A percentile compares a stretch with the other conserved stretches of the same genome.
Conservation (phyloP, 257 asterid species). For the Salvia rosmarinus region DNA sequence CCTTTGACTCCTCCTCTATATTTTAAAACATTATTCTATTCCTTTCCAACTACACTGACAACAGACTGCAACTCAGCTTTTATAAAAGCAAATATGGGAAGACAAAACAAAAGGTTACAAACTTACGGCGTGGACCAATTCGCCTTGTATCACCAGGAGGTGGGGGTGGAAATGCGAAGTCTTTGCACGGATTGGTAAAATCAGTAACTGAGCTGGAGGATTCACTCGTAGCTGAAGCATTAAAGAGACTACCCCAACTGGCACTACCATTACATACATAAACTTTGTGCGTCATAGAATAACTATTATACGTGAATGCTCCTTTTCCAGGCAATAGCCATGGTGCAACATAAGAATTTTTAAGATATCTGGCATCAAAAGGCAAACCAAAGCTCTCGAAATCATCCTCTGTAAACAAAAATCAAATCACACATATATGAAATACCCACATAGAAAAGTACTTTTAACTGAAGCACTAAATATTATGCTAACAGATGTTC, state of each 20-base stretch:
- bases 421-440: conserved; percentile 25
- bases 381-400: conserved; percentile 59
- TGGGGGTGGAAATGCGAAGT: conserved; percentile 82
- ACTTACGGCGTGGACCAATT: conserved; percentile 96
- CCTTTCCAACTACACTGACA: not conserved
- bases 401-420: conserved; percentile 66
- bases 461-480: conserved; percentile 19
- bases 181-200: conserved; percentile 63
- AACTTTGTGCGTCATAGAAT: conserved; percentile 39
- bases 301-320: conserved; percentile 29
- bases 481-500: conserved; percentile 3
- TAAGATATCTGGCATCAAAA: conserved; percentile 56
- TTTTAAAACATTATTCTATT: not conserved
- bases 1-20: not conserved
- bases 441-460: conserved; percentile 6
- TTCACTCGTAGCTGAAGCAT: conserved; percentile 43
- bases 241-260: conserved; percentile 45
- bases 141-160: conserved; percentile 77
- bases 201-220: conserved; percentile 38
- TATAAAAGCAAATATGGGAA: conserved; percentile 20
- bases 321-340: conserved; percentile 43
- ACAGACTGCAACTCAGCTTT: conserved; percentile 14
- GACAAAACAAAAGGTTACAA: conserved; percentile 23
- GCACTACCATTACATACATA: conserved; percentile 59
- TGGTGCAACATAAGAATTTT: conserved; percentile 49